Conservation (phyloP, 2,329 filamentous ascomycete species). For the Colletotrichum orbiculare region DNA sequence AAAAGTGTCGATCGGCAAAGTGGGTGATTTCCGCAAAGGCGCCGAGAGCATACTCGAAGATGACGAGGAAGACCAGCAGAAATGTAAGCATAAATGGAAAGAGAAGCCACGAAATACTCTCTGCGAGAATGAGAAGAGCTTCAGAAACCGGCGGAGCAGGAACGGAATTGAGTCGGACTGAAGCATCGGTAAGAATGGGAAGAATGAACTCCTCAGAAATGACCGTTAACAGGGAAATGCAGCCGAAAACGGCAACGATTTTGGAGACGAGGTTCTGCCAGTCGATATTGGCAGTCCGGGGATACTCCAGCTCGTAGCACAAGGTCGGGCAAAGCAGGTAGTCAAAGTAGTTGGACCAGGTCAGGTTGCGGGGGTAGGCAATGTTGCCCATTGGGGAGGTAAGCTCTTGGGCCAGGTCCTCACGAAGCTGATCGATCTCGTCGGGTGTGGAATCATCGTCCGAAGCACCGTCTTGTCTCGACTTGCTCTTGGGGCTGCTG, state of each 20-base stretch:
- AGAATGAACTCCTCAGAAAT: conserved; percentile 96
- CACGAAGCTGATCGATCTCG: conserved; percentile 77
- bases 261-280: conserved; percentile 88
- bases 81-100: conserved; percentile 99
- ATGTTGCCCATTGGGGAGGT: conserved; percentile 90
- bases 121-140: conserved; percentile 81
- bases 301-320: conserved; percentile 98
- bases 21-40: conserved; percentile 94
- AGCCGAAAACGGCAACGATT: conserved; percentile 89
- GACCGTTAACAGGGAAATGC: conserved; percentile 93
- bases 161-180: conserved; percentile 58
- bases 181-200: conserved; percentile 83
- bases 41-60: conserved; percentile 96
- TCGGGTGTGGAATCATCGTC: conserved; percentile 51
- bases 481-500: conserved; percentile 34
- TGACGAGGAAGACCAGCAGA: conserved; percentile 94
- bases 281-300: conserved; percentile 78
- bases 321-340: conserved; percentile 93
- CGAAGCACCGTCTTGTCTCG: conserved; percentile 36
- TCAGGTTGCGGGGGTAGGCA: conserved; percentile 91
- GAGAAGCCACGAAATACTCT: conserved; percentile 89
- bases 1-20: conserved; percentile 95
- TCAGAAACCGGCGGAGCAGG: conserved; percentile 64
- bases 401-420: conserved; percentile 89
- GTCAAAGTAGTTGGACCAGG: conserved; percentile 83